Evolutionary conservation across 1,284 basidiomycete genomes (phyloP), one percentile per base, ranked within the genome.

Genomic region (Trichosporon coremiiforme): DNA sequence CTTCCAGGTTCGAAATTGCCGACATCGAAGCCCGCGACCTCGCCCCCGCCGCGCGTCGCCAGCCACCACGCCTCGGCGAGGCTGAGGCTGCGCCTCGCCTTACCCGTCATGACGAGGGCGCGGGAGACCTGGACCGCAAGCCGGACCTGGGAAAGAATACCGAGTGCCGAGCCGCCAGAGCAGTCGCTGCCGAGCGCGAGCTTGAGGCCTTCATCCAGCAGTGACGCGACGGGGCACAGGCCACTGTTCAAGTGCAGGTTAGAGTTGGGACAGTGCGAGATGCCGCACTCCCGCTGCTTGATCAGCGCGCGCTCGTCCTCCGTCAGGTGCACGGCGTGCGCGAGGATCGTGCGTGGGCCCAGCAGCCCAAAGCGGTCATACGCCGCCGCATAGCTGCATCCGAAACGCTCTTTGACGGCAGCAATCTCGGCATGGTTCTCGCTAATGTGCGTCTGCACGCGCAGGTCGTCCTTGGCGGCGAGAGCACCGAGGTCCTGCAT

Each of bases 241-340:
- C 95, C 95, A 72, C 91, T 94, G 53, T 90, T 87, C 68, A 98
- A 79, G 83, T 97, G 92, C 79, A 96, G 91, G 80, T 98, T 99
- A 77, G 91, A 94, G 41, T 90, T 91, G 17, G 96, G 95, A 80
- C 95, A 98, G 82, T 98, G 96, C 74, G 91, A 91, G 60, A 98
- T 86, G 12, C 95, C 95, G 2, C 91, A 90, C 4, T 86, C 85
- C 65, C 86, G 85, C 76, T 85, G 75, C 74, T 87, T 87, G 75
- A 99, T 88, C 62, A 97, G 83, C 35, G 86, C 85, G 69, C 95
- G 85, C 83, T 98, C 96, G 2, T 86, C 85, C 0, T 83, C 75
- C 22, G 88, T 87, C 41, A 99, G 85, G 82, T 94, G 91, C 31
- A 82, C 80, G 66, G 89, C 94, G 80, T 98, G 95, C 1, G 91